Base-by-base conservation (phyloP, 2,329 filamentous ascomycete species). In the Tolypocladium endophyticum region DNA sequence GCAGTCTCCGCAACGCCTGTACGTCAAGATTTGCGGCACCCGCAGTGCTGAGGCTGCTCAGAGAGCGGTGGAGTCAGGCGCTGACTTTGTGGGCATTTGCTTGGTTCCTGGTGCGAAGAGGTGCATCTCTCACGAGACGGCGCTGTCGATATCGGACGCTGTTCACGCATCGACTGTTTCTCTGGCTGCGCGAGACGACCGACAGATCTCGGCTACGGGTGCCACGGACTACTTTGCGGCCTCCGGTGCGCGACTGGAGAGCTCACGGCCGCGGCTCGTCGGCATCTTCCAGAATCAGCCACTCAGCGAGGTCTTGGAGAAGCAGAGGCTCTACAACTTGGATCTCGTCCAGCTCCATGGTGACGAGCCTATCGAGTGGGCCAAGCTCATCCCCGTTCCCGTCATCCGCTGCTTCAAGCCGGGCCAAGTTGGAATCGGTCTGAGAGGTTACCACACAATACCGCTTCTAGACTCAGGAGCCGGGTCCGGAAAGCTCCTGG, bases 21-120 rank as follows among this genome's bases (percentile, higher is more conserved):
- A 94, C 36, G 92, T 97, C 64, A 99, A 99, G 77, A 96, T 99
- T 30, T 99, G 94, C 71, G 94, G 94, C 7, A 97, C 92, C 11
- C 84, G 93, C 60, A 91, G 85, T 61, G 81, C 87, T 12, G 90
- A 95, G 69, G 91, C 87, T 20, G 94, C 94, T 7, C 79, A 84
- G 59, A 83, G 86, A 62, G 94, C 94, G 20, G 85, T 95, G 55
- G 86, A 92, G 69, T 87, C 91, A 45, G 92, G 92, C 33, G 94
- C 94, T 38, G 92, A 99, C 73, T 79, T 97, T 65, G 85, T 99
- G 57, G 94, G 94, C 62, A 96, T 99, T 67, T 96, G 96, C 60
- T 79, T 97, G 16, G 94, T 94, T 8, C 85, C 89, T 39, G 87
- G 89, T 7, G 84, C 89, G 23, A 92, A 88, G 70, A 87, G 95